These are phyloP conservation scores for Pestalotiopsis sp. DNA, from an alignment of 2,329 filamentous ascomycete genomes.

Conservation along the genomic window DNA sequence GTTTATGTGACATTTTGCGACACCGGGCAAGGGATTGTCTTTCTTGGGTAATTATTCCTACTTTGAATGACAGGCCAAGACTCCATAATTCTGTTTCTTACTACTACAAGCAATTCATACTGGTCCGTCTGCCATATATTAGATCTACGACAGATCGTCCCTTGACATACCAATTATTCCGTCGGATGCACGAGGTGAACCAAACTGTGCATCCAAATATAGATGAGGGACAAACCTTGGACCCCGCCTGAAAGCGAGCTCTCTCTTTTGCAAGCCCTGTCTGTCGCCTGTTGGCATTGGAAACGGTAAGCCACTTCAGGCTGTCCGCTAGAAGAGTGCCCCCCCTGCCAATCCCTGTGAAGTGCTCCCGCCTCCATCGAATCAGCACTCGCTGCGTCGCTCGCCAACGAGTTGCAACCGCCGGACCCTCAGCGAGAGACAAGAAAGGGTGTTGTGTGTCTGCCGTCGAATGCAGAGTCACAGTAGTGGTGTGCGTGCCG, in stretches of 20 bases:
- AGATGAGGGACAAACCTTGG: neutral
- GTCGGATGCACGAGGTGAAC: neutral
- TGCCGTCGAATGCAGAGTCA: constrained; percentile 2
- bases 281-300: neutral
- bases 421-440: constrained; percentile 13
- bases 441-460: neutral
- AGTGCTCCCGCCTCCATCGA: constrained; percentile 21
- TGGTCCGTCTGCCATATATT: neutral
- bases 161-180: neutral
- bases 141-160: neutral
- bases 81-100: neutral
- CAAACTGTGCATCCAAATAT: neutral
- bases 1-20: no score
- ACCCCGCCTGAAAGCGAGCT: neutral
- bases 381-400: constrained; percentile 34
- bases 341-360: constrained; percentile 13
- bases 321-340: neutral
- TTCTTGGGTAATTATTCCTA: neutral
- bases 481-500: neutral
- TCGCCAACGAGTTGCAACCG: constrained; percentile 29
- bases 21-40: neutral
- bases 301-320: neutral
- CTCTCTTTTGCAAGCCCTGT: neutral
- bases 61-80: neutral
- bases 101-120: neutral